phyloP scores from a whole-genome alignment of 495 filamentous ascomycete genomes.

The Achaetomiella virescens region DNA sequence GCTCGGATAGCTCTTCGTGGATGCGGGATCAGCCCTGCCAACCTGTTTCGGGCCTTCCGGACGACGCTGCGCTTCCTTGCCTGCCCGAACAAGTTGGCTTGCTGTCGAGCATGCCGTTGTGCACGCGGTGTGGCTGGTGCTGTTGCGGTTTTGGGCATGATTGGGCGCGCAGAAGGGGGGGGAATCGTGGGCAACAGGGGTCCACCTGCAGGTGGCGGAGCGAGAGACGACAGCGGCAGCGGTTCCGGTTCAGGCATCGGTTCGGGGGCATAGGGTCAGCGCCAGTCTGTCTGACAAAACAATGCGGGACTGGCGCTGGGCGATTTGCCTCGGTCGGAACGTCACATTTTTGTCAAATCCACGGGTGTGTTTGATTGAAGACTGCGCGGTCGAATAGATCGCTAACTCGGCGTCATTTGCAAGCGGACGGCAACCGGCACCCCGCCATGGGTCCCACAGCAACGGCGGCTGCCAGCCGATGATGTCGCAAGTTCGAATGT shows the following conservation, averaged over 20 bases:
- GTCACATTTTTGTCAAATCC: too few species aligned
- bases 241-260: not conserved
- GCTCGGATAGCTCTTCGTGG: constrained; percentile 19
- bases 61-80: constrained; percentile 4
- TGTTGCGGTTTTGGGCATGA: constrained; percentile 17
- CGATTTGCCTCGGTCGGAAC: not conserved
- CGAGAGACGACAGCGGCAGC: not conserved
- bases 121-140: not conserved
- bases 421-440: too few species aligned
- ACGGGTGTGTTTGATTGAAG: too few species aligned
- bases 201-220: not conserved
- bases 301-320: not conserved
- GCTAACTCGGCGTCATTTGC: too few species aligned
- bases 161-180: constrained; percentile 20
- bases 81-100: not conserved
- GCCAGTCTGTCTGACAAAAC: not conserved
- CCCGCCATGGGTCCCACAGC: not conserved
- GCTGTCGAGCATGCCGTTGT: not conserved
- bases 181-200: constrained; percentile 2
- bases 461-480: not conserved
- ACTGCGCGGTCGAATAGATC: too few species aligned
- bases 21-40: constrained; percentile 15
- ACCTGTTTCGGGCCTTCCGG: constrained; percentile 25
- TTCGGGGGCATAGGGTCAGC: too few species aligned
- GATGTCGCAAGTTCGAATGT: not conserved